Percentiles rank a stretch among this genome's conserved stretches.
Evolutionary conservation across 352 stramenopile genomes (phyloP).

Genomic region (Phytophthora capsici): DNA sequence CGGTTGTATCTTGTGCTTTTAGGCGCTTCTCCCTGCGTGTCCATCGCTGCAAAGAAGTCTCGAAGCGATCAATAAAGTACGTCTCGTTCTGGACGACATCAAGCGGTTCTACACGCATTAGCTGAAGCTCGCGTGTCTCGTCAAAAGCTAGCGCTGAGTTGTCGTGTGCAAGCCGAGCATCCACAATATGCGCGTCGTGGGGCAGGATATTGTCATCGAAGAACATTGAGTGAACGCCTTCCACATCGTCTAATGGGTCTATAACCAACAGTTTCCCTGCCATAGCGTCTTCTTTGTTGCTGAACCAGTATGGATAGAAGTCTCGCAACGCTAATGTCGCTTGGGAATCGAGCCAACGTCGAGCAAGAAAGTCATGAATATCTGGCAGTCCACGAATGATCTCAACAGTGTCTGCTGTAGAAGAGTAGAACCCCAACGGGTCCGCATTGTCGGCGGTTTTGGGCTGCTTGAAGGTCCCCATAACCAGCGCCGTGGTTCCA

Average conservation of each 20-base stretch:
- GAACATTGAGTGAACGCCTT: constrained; percentile 60
- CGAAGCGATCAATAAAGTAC: constrained; percentile 67
- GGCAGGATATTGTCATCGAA: constrained; percentile 86
- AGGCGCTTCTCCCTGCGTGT: constrained; percentile 10
- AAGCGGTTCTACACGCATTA: constrained; percentile 74
- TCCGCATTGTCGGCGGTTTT: constrained; percentile 27
- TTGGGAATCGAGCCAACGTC: constrained; percentile 52
- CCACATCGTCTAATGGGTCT: constrained; percentile 29
- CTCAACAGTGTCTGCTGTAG: constrained; percentile 5
- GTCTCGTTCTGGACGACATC: constrained; percentile 54
- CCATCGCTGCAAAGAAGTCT: constrained; percentile 39
- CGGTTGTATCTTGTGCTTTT: not conserved
- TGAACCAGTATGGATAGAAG: constrained; percentile 82
- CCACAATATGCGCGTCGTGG: constrained; percentile 77
- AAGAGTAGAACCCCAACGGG: constrained; percentile 47
- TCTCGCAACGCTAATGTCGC: constrained; percentile 75
- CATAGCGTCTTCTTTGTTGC: constrained; percentile 49
- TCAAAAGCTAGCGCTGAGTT: constrained; percentile 42
- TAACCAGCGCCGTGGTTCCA: constrained; percentile 55
- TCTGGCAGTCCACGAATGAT: constrained; percentile 46
- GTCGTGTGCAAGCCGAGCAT: constrained; percentile 48
- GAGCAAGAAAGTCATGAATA: constrained; percentile 65
- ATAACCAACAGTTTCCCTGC: constrained; percentile 70
- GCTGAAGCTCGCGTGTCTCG: constrained; percentile 44
- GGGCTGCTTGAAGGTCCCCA: constrained; percentile 81